These are phyloP conservation scores for Globisporangium cystogenes DNA, from an alignment of 352 stramenopile species.

Conservation along the genomic window DNA sequence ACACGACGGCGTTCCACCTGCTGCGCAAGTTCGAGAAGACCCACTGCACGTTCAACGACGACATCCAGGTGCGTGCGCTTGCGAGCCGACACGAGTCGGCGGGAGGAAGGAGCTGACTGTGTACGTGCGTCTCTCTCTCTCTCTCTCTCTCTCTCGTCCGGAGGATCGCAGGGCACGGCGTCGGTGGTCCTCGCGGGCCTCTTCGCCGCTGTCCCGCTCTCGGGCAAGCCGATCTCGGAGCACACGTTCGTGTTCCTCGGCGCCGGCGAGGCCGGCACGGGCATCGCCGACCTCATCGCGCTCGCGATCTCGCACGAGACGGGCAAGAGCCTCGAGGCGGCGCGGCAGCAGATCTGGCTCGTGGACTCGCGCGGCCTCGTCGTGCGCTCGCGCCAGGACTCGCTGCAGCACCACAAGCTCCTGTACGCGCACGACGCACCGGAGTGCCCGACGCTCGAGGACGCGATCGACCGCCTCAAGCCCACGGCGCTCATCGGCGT, in stretches of 20 bases:
- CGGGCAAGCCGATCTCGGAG: slow-evolving; percentile 78
- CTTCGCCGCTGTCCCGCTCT: slow-evolving; percentile 63
- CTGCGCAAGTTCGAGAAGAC: slow-evolving; percentile 82
- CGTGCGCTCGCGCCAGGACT: slow-evolving; percentile 58
- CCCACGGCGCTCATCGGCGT: slow-evolving; percentile 95
- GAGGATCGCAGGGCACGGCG: slow-evolving; percentile 49
- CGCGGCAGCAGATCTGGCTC: slow-evolving; percentile 90
- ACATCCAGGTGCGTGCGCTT: slow-evolving; percentile 87
- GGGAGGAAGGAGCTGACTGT: too few relatives aligned
- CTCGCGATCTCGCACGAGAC: slow-evolving; percentile 88
- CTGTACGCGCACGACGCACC: slow-evolving; percentile 81
- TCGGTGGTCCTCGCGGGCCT: slow-evolving; percentile 81
- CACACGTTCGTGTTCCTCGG: slow-evolving; percentile 95
- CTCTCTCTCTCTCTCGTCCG: too few relatives aligned
- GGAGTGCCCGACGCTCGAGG: slow-evolving; percentile 57
- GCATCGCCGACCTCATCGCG: slow-evolving; percentile 92
- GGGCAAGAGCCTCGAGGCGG: slow-evolving; percentile 81
- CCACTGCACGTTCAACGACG: slow-evolving; percentile 94
- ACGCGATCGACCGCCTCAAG: slow-evolving; percentile 81
- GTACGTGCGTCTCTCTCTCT: too few relatives aligned
- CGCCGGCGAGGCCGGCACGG: slow-evolving; percentile 92
- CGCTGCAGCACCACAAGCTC: slow-evolving; percentile 88
- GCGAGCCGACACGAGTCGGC: too few relatives aligned
- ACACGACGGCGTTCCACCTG: slow-evolving; percentile 82
- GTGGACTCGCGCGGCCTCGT: slow-evolving; percentile 91